phyloP scores from a whole-genome alignment of 2,329 filamentous ascomycete genomes.

The Exophiala mesophila region DNA sequence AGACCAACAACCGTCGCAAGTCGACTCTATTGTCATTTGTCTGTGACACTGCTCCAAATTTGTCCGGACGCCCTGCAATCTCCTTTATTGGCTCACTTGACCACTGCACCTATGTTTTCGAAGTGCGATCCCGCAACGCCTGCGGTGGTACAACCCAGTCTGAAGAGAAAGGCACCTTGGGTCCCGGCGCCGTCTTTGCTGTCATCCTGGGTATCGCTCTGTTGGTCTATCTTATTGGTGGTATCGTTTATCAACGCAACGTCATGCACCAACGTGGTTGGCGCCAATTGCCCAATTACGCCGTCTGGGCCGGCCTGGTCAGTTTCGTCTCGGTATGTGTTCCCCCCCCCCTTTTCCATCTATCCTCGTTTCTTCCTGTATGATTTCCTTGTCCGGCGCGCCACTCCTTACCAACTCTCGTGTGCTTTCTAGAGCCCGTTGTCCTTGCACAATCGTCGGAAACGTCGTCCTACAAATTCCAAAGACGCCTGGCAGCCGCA shows the following conservation, averaged over 20 bases:
- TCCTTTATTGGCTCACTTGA: conserved; percentile 87
- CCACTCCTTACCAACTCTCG: conserved; percentile 16
- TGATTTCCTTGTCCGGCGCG: conserved; percentile 8
- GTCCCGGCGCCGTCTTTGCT: conserved; percentile 73
- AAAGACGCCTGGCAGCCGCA: conserved; percentile 6
- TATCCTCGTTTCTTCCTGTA: conserved; percentile 1
- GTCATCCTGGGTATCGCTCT: conserved; percentile 76
- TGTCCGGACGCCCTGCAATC: conserved; percentile 48
- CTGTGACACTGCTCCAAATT: conserved; percentile 68
- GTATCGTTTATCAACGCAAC: conserved; percentile 90
- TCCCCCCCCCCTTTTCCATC: not conserved
- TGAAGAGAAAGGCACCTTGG: conserved; percentile 52
- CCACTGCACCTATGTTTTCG: conserved; percentile 93
- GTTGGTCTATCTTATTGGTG: conserved; percentile 83
- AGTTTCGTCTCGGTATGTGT: conserved; percentile 69
- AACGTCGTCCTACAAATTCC: conserved; percentile 5
- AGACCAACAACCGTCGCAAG: conserved; percentile 48
- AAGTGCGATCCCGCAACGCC: conserved; percentile 77
- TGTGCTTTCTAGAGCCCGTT: conserved; percentile 17
- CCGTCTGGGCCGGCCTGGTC: conserved; percentile 83
- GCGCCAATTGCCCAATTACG: conserved; percentile 92
- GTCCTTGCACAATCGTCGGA: conserved; percentile 7
- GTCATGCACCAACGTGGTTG: conserved; percentile 92
- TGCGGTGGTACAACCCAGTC: conserved; percentile 62
- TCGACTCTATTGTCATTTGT: conserved; percentile 88